Conservation (phyloP, 1,284 basidiomycete species). For the Pascua sp. region DNA sequence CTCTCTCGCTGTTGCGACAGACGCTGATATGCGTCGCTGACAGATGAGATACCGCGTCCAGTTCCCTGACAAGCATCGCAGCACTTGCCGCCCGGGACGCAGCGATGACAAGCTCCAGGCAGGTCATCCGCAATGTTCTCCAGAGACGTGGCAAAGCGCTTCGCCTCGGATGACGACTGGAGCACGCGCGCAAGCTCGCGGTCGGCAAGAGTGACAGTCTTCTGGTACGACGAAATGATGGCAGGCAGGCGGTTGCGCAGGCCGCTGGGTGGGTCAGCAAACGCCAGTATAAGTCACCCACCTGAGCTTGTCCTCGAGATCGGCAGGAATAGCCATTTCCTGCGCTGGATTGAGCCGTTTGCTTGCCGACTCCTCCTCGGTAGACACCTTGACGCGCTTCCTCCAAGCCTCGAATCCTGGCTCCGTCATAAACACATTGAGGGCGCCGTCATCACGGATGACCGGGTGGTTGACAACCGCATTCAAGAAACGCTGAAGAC, state of each 20-base stretch:
- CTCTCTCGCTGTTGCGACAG: constrained; percentile 73
- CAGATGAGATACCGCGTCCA: constrained; percentile 64
- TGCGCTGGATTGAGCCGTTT: constrained; percentile 76
- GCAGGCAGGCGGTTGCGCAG: constrained; percentile 67
- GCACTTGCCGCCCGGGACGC: constrained; percentile 47
- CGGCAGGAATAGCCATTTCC: constrained; percentile 86
- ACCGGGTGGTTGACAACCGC: constrained; percentile 84
- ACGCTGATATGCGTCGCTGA: constrained; percentile 66
- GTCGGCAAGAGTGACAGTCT: constrained; percentile 77
- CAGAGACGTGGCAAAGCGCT: constrained; percentile 73
- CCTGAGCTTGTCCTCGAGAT: constrained; percentile 82
- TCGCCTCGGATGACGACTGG: constrained; percentile 77
- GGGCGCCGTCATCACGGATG: constrained; percentile 76
- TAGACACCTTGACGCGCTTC: constrained; percentile 58
- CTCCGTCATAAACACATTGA: constrained; percentile 75
- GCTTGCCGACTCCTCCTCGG: constrained; percentile 80
- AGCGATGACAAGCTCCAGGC: constrained; percentile 50
- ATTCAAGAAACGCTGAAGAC: constrained; percentile 74
- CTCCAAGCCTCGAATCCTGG: constrained; percentile 80
- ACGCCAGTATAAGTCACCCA: constrained; percentile 52
- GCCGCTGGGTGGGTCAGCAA: constrained; percentile 51
- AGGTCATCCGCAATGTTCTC: constrained; percentile 66
- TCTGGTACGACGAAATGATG: constrained; percentile 78
- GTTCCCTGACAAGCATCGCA: constrained; percentile 79
- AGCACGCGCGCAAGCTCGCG: constrained; percentile 79